A percentile compares a stretch with the other conserved stretches of the same genome.
Evolutionary conservation across 1,139 yeast species (phyloP).

Genomic region (Saccharomyces uvarum): DNA sequence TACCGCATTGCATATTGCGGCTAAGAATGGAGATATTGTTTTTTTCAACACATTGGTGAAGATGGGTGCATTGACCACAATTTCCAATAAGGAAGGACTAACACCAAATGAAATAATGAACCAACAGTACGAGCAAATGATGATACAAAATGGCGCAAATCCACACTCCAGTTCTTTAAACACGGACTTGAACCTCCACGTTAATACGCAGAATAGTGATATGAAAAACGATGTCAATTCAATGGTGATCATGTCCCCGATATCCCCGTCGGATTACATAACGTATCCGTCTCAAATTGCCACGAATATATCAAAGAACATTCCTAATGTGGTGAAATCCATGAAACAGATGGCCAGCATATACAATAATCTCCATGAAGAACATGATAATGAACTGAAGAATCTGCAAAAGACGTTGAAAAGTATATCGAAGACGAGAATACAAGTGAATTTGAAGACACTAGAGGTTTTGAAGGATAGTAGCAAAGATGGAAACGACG

Average conservation of each 20-base stretch:
- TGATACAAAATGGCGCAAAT: not conserved
- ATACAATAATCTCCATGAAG: conserved; percentile 31
- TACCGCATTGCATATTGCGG: conserved; percentile 79
- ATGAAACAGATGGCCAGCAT: conserved; percentile 48
- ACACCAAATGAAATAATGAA: conserved; percentile 60
- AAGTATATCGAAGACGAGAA: conserved; percentile 19
- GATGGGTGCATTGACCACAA: conserved; percentile 65
- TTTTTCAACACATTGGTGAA: conserved; percentile 65
- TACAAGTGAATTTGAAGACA: conserved; percentile 16
- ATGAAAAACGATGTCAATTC: not conserved
- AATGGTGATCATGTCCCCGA: not conserved
- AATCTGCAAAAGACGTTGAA: conserved; percentile 19
- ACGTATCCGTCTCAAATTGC: conserved; percentile 31
- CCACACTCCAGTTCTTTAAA: not conserved
- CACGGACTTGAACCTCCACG: not conserved
- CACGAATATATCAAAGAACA: conserved; percentile 23
- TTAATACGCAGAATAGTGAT: not conserved
- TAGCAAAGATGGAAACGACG: conserved; percentile 36
- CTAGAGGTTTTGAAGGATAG: conserved; percentile 31
- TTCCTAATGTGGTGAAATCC: conserved; percentile 24
- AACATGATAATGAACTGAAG: conserved; percentile 17
- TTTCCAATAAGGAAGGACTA: conserved; percentile 63
- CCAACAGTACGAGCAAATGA: conserved; percentile 22
- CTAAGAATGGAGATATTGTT: conserved; percentile 64
- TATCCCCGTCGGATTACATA: conserved; percentile 11